Evolutionary conservation across 805 yeast genomes (phyloP).

Genomic region (Lachancea nothofagi): DNA sequence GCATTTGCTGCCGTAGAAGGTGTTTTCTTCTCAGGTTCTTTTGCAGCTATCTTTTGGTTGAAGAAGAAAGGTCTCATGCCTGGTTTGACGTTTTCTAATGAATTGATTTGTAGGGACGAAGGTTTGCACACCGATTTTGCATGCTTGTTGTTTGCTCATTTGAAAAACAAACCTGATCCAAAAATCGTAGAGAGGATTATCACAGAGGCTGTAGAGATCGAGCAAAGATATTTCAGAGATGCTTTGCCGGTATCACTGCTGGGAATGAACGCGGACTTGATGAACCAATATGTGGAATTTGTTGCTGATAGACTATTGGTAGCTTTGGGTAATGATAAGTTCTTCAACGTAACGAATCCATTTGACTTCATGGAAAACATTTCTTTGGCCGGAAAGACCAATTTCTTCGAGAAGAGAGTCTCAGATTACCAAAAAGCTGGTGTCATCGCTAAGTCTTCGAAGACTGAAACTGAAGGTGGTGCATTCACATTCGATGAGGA

Average conservation of each 20-base stretch:
- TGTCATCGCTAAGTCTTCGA: constrained; percentile 77
- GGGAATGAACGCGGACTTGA: constrained; percentile 90
- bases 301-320: constrained; percentile 93
- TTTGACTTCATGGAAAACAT: constrained; percentile 99
- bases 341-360: constrained; percentile 84
- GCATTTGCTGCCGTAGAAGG: constrained; percentile 99
- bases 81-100: constrained; percentile 96
- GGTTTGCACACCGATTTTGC: constrained; percentile 99
- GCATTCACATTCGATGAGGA: constrained; percentile 89
- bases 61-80: constrained; percentile 99
- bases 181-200: constrained; percentile 77
- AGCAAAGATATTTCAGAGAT: constrained; percentile 89
- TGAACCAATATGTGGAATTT: constrained; percentile 98
- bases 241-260: constrained; percentile 89
- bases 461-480: constrained; percentile 43
- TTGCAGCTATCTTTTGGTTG: constrained; percentile 97
- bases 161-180: constrained; percentile 80
- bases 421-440: constrained; percentile 99
- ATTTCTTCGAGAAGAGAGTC: constrained; percentile 98
- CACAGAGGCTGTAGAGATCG: constrained; percentile 92
- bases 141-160: constrained; percentile 87
- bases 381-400: constrained; percentile 96
- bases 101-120: constrained; percentile 95
- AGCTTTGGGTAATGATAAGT: constrained; percentile 86
- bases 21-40: constrained; percentile 96